Percentiles rank a stretch among this genome's conserved stretches.
phyloP scores from a whole-genome alignment of 345 rosid species.

The Punica granatum region DNA sequence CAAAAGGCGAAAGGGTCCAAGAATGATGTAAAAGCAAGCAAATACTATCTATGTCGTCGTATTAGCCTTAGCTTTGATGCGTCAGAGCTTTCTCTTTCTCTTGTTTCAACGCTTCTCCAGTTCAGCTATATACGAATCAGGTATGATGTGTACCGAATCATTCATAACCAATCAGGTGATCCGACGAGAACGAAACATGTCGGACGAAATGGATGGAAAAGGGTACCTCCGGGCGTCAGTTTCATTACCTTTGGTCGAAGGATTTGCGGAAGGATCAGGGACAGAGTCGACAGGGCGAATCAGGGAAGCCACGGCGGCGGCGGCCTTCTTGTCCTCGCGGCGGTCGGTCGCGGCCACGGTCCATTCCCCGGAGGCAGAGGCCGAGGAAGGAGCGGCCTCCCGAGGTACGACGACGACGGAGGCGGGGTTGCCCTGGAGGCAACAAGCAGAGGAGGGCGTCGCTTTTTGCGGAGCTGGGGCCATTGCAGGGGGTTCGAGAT shows the following conservation, averaged over 20 bases:
- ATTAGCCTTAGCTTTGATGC: background rate
- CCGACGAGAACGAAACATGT: no score
- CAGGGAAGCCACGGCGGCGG: constrained; percentile 33
- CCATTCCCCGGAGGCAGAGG: constrained; percentile 34
- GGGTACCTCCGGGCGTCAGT: background rate
- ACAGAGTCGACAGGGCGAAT: constrained; percentile 60
- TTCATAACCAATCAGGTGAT: background rate
- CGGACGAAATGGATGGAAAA: background rate
- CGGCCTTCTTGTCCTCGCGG: constrained; percentile 30
- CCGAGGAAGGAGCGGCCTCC: constrained; percentile 25
- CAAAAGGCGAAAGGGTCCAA: background rate
- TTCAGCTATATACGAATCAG: background rate
- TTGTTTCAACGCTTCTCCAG: no score
- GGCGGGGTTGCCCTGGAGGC: constrained; percentile 5
- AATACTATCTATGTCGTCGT: background rate
- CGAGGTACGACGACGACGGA: constrained; percentile 5
- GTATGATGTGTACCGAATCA: no score
- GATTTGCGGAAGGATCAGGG: constrained; percentile 42
- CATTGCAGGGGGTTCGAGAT: constrained; percentile 87
- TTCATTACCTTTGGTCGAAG: constrained; percentile 47
- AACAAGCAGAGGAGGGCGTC: constrained; percentile 40
- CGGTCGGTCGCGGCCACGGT: constrained; percentile 16
- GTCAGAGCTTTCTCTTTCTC: background rate
- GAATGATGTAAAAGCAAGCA: background rate
- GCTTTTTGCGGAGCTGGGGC: constrained; percentile 86